These are phyloP conservation scores for Colletotrichum endophyticum DNA, from an alignment of 2,329 filamentous ascomycete genomes.

Conservation along the genomic window DNA sequence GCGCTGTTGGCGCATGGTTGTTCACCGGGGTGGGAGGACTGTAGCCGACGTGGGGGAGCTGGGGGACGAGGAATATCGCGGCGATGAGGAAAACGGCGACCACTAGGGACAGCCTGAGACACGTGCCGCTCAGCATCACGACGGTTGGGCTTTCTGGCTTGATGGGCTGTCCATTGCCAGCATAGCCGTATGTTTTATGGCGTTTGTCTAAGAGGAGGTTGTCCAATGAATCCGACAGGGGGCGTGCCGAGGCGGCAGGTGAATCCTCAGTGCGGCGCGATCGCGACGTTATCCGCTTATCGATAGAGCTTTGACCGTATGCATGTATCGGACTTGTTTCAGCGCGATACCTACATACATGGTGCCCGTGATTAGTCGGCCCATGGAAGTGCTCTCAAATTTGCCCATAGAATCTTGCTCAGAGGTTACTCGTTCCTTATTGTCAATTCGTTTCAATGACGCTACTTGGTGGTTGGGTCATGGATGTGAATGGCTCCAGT, in stretches of 20 bases:
- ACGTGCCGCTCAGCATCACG: conserved; percentile 10
- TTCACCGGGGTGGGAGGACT: not conserved
- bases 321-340: not conserved
- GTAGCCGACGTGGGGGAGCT: conserved; percentile 10
- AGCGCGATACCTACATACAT: not conserved
- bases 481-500: not conserved
- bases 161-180: not conserved
- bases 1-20: not conserved
- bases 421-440: not conserved
- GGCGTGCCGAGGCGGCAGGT: not conserved
- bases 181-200: not conserved
- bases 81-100: conserved; percentile 18
- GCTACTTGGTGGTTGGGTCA: not conserved
- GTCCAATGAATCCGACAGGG: not conserved
- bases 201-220: not conserved
- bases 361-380: not conserved
- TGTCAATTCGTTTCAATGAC: not conserved
- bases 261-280: not conserved
- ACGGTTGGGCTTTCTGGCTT: not conserved
- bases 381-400: not conserved
- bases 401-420: not conserved
- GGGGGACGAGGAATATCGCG: conserved; percentile 14
- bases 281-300: not conserved
- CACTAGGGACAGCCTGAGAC: conserved; percentile 5
- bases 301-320: not conserved